Percentiles rank a stretch among this genome's conserved stretches.
phyloP scores from a whole-genome alignment of 306 rosid genomes.

The Vigna radiata region DNA sequence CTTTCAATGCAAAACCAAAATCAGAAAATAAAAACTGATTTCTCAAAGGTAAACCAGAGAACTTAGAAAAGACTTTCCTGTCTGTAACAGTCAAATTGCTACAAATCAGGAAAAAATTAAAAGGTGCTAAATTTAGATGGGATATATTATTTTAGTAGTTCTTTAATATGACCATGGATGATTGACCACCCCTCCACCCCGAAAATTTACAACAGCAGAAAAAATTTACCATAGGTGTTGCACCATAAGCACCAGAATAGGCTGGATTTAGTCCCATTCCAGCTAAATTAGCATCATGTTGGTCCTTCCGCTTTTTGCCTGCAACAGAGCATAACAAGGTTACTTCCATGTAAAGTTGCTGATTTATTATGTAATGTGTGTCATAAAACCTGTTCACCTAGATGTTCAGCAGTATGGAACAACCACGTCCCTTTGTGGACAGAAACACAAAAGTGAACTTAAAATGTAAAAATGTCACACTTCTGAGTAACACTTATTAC shows the following conservation, averaged over 20 bases:
- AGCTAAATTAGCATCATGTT: conserved; percentile 85
- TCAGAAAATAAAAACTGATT: no score
- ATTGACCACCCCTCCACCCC: neutral
- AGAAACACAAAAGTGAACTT: neutral
- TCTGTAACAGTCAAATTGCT: conserved; percentile 4
- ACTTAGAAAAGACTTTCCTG: neutral
- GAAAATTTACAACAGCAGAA: conserved; percentile 14
- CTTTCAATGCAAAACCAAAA: conserved; percentile 17
- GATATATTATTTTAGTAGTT: neutral
- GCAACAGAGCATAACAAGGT: conserved; percentile 39
- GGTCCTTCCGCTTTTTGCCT: conserved; percentile 95
- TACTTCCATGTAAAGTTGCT: conserved; percentile 4
- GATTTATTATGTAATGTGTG: conserved; percentile 5
- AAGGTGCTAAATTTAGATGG: conserved; percentile 21
- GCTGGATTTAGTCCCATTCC: conserved; percentile 86
- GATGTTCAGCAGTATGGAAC: conserved; percentile 20
- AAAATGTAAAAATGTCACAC: neutral
- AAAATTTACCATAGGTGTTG: conserved; percentile 76
- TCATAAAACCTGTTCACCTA: conserved; percentile 10
- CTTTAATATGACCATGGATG: conserved; percentile 15
- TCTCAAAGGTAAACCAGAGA: conserved; percentile 28
- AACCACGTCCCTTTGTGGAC: neutral
- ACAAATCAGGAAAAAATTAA: neutral
- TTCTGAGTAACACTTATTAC: neutral
- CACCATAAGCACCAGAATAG: conserved; percentile 78